phyloP scores from a whole-genome alignment of 129 eudicot species.

The Smallanthus sonchifolius region DNA sequence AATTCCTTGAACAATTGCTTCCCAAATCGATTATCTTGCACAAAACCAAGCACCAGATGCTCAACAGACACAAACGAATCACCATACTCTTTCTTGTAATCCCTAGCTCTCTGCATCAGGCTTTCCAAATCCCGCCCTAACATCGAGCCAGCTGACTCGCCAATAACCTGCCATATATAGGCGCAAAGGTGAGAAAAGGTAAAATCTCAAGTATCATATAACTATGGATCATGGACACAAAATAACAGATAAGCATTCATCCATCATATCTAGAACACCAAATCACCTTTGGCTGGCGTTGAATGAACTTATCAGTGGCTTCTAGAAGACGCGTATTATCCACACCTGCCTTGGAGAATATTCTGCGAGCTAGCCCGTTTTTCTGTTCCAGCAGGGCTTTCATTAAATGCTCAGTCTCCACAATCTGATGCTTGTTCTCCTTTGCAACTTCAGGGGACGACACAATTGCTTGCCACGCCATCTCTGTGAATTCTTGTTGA shows the following conservation, averaged over 20 bases:
- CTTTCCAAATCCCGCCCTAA: slow-evolving; percentile 87
- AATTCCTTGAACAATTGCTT: slow-evolving; percentile 78
- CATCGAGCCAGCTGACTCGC: slow-evolving; percentile 94
- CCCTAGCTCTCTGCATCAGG: slow-evolving; percentile 80
- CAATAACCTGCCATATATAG: slow-evolving; percentile 54
- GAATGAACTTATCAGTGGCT: slow-evolving; percentile 82
- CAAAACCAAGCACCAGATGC: slow-evolving; percentile 85
- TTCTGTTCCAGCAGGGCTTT: slow-evolving; percentile 93
- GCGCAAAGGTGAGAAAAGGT: neutral
- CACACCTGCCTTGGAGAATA: slow-evolving; percentile 85
- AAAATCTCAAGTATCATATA: neutral
- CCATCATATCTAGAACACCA: neutral
- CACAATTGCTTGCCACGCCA: slow-evolving; percentile 99
- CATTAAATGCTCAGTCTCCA: slow-evolving; percentile 93
- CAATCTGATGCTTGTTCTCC: slow-evolving; percentile 93
- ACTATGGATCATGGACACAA: neutral
- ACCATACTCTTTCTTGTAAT: slow-evolving; percentile 81
- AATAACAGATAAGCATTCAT: neutral
- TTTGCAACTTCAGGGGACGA: slow-evolving; percentile 95
- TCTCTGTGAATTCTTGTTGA: slow-evolving; percentile 91
- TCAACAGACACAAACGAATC: slow-evolving; percentile 95
- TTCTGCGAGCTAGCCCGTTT: slow-evolving; percentile 89
- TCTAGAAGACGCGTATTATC: slow-evolving; percentile 91
- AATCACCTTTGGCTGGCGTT: slow-evolving; percentile 87
- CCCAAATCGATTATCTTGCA: slow-evolving; percentile 79